A percentile compares a stretch with the other conserved stretches of the same genome.
These are phyloP conservation scores for Penicillium sp. DNA, from an alignment of 2,329 filamentous ascomycete species.

Conservation along the genomic window DNA sequence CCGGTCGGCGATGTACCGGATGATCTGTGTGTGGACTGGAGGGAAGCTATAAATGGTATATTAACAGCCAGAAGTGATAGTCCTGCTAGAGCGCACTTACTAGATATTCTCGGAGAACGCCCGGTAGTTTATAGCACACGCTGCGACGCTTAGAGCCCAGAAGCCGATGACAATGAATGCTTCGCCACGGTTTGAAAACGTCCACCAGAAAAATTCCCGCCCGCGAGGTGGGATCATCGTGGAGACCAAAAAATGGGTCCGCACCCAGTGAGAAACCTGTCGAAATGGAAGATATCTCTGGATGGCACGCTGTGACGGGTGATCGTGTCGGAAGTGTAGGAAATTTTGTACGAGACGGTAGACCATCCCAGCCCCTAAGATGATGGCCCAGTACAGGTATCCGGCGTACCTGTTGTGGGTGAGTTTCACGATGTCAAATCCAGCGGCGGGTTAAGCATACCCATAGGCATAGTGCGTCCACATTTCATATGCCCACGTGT, in stretches of 20 bases:
- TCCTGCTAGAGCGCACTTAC: constrained; percentile 32
- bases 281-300: constrained; percentile 13
- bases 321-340: constrained; percentile 18
- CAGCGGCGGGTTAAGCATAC: constrained; percentile 28
- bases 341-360: constrained; percentile 34
- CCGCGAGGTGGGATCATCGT: constrained; percentile 50
- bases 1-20: constrained; percentile 65
- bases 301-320: background rate
- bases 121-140: constrained; percentile 53
- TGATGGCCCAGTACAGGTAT: constrained; percentile 47
- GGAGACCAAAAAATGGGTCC: constrained; percentile 49
- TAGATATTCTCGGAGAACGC: constrained; percentile 55
- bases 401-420: constrained; percentile 32
- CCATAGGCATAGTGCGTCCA: constrained; percentile 45
- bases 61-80: constrained; percentile 1
- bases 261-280: constrained; percentile 36
- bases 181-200: constrained; percentile 55
- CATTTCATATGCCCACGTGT: constrained; percentile 38
- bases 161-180: constrained; percentile 51
- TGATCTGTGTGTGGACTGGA: constrained; percentile 41
- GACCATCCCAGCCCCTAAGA: constrained; percentile 41
- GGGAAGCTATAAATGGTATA: constrained; percentile 31
- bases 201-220: constrained; percentile 49
- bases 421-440: background rate
- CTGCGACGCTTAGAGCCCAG: constrained; percentile 49